phyloP scores from a whole-genome alignment of 1,139 yeast genomes.

The Blastobotrys capitulatus region DNA sequence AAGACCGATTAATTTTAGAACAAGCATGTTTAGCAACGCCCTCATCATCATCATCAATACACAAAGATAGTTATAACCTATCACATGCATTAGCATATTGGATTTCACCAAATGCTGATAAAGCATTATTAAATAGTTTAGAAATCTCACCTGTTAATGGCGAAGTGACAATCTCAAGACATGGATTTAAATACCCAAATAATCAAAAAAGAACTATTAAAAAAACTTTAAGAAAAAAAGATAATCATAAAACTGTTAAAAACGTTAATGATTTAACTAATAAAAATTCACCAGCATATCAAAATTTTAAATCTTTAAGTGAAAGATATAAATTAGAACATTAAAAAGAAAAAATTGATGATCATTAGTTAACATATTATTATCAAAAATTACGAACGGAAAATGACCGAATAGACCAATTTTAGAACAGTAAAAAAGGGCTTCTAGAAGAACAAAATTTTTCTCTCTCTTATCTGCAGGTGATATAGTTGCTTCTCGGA shows the following conservation, averaged over 20 bases:
- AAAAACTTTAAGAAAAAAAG: background rate
- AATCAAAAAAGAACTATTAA: too few species aligned
- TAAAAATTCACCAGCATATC: background rate
- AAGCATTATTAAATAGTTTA: background rate
- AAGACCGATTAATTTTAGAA: background rate
- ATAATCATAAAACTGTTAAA: background rate
- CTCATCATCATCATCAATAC: too few species aligned
- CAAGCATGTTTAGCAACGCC: background rate
- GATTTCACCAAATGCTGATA: constrained; percentile 1
- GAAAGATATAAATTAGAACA: too few species aligned
- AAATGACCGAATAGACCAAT: too few species aligned
- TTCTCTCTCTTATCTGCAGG: too few species aligned
- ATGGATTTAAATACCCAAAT: background rate
- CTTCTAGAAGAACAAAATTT: too few species aligned
- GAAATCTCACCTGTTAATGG: background rate
- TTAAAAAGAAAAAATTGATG: too few species aligned
- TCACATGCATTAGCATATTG: background rate
- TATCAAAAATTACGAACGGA: too few species aligned
- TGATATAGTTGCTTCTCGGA: too few species aligned
- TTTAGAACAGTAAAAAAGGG: too few species aligned
- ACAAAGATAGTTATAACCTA: background rate
- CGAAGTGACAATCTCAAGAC: background rate
- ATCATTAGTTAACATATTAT: too few species aligned
- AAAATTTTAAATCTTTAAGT: too few species aligned
- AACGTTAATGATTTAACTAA: background rate